These are phyloP conservation scores for Phaeosphaeriaceae sp. DNA, from an alignment of 2,329 filamentous ascomycete genomes.

Conservation along the genomic window DNA sequence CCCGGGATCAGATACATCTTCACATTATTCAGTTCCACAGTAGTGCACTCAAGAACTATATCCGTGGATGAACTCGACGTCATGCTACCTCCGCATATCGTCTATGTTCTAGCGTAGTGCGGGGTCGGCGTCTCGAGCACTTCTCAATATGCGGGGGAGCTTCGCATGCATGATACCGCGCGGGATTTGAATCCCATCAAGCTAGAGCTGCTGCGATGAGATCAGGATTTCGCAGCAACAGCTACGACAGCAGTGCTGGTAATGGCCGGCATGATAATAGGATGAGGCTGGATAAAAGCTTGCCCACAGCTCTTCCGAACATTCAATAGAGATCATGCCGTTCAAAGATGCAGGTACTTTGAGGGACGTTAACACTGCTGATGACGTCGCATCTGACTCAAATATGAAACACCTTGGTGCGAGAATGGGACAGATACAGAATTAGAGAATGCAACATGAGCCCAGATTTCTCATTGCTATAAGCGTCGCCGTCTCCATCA, in stretches of 20 bases:
- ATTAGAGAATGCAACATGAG: neutral
- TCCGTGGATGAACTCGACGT: neutral
- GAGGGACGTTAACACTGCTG: neutral
- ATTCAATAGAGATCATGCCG: neutral
- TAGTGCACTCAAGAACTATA: neutral
- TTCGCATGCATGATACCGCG: neutral
- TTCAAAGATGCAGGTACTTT: neutral
- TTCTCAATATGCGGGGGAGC: neutral
- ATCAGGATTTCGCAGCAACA: neutral
- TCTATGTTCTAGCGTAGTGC: neutral
- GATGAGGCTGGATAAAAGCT: neutral
- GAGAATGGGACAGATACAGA: neutral
- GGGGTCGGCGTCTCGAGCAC: neutral
- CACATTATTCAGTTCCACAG: neutral
- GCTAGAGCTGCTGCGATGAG: neutral
- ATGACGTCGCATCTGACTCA: neutral
- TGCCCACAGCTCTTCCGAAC: neutral
- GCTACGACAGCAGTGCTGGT: neutral
- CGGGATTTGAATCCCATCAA: neutral
- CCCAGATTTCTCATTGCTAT: neutral
- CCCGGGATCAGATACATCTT: neutral
- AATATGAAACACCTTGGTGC: neutral
- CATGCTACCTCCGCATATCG: neutral
- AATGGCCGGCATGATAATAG: neutral
- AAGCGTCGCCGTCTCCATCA: neutral